A percentile compares a stretch with the other conserved stretches of the same genome.
phyloP scores from a whole-genome alignment of 2,329 filamentous ascomycete species.

The Zasmidium angulare region DNA sequence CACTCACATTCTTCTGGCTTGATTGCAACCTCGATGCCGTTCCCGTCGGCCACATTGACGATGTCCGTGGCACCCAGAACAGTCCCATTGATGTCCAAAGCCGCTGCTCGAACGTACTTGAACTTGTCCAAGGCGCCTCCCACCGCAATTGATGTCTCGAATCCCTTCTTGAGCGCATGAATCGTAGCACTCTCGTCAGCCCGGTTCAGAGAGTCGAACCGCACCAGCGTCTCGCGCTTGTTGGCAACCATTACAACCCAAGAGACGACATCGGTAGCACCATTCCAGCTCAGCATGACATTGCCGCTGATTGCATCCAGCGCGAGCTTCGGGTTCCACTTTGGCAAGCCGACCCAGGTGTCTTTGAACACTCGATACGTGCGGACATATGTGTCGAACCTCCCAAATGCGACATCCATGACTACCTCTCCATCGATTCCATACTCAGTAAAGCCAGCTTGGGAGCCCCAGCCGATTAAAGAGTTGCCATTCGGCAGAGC shows the following conservation, averaged over 20 bases:
- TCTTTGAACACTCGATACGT: constrained; percentile 2
- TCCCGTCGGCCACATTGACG: neutral
- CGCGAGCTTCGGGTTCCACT: neutral
- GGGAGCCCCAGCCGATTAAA: neutral
- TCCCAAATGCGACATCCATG: neutral
- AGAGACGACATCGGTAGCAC: neutral
- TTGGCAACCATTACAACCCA: neutral
- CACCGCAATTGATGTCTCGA: neutral
- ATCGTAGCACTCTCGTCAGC: neutral
- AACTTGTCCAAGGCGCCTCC: neutral
- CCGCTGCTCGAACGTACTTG: neutral
- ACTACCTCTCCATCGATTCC: neutral
- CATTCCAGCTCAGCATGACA: neutral
- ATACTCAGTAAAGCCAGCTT: constrained; percentile 1
- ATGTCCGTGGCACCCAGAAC: neutral
- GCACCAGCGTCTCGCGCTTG: neutral
- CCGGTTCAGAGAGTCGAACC: neutral
- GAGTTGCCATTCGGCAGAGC: neutral
- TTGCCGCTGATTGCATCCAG: neutral
- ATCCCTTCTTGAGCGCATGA: neutral
- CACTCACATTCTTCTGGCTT: neutral
- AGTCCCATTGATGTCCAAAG: neutral
- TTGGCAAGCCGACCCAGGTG: constrained; percentile 1
- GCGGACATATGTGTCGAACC: neutral
- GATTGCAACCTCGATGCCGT: neutral